Evolutionary conservation across 1,139 yeast genomes (phyloP).

Genomic region (Kurtzmaniella quercitrusa): DNA sequence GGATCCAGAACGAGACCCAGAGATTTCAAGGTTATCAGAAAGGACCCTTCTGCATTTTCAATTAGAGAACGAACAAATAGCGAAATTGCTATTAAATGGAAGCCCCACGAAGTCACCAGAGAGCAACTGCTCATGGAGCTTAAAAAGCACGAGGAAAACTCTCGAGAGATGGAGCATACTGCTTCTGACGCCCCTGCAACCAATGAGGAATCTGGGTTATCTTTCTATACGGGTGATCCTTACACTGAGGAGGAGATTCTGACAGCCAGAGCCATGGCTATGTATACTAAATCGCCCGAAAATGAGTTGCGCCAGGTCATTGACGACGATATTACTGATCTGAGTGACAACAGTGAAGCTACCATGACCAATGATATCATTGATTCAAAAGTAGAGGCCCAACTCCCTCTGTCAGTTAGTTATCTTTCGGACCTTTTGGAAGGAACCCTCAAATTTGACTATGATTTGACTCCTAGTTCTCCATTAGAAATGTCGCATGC

Average conservation of each 20-base stretch:
- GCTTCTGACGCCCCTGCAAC: constrained; percentile 2
- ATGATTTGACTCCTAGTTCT: constrained; percentile 1
- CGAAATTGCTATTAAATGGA: constrained; percentile 1
- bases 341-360: constrained; percentile 30
- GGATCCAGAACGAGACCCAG: too few species aligned
- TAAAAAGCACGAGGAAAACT: not conserved
- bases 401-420: constrained; percentile 19
- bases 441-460: constrained; percentile 21
- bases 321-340: constrained; percentile 4
- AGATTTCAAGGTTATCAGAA: not conserved
- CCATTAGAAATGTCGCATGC: not conserved
- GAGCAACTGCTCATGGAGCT: not conserved
- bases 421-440: constrained; percentile 31
- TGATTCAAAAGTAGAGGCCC: constrained; percentile 6
- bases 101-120: not conserved
- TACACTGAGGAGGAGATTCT: constrained; percentile 2
- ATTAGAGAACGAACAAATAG: not conserved
- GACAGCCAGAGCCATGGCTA: not conserved
- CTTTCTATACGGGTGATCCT: not conserved
- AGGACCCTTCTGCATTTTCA: not conserved
- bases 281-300: not conserved
- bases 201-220: not conserved
- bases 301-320: not conserved
- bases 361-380: constrained; percentile 23
- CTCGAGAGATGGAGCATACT: not conserved